Evolutionary conservation across 768 basidiomycete species (phyloP).

Genomic region (Cantharellus anzutake): DNA sequence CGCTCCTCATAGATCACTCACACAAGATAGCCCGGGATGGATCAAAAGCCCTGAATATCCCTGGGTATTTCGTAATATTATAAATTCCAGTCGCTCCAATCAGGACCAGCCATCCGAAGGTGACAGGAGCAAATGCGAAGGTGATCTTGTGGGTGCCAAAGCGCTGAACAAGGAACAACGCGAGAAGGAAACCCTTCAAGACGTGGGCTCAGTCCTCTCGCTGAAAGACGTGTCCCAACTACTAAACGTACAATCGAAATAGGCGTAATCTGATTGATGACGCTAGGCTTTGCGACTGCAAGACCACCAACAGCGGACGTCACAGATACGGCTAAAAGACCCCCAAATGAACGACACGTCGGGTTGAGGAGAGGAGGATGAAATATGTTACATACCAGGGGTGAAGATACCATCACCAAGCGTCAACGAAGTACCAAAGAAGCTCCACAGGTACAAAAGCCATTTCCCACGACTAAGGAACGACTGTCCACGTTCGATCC

Average conservation of each 20-base stretch:
- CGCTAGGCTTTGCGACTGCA: slow-evolving; percentile 34
- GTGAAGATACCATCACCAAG: slow-evolving; percentile 53
- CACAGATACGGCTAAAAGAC: slow-evolving; percentile 33
- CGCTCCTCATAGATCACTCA: slow-evolving; percentile 15
- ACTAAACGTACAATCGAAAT: slow-evolving; percentile 34
- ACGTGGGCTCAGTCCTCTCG: background rate
- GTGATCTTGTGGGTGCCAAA: slow-evolving; percentile 38
- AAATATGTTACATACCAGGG: slow-evolving; percentile 15
- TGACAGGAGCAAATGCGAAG: slow-evolving; percentile 36
- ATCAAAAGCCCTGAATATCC: slow-evolving; percentile 46
- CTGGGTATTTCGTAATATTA: slow-evolving; percentile 36
- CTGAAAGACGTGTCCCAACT: background rate
- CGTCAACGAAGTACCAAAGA: slow-evolving; percentile 32
- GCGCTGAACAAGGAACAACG: slow-evolving; percentile 38
- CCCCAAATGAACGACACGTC: background rate
- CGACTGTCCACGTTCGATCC: background rate
- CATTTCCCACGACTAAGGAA: background rate
- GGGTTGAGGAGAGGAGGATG: background rate
- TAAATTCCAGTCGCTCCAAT: slow-evolving; percentile 34
- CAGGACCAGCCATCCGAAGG: slow-evolving; percentile 36
- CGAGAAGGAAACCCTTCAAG: slow-evolving; percentile 30
- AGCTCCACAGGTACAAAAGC: background rate
- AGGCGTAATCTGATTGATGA: slow-evolving; percentile 27
- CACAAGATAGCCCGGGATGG: slow-evolving; percentile 45
- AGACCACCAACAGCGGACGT: slow-evolving; percentile 53